Conservation (phyloP, 768 basidiomycete species). For the Filobasidium floriforme region DNA sequence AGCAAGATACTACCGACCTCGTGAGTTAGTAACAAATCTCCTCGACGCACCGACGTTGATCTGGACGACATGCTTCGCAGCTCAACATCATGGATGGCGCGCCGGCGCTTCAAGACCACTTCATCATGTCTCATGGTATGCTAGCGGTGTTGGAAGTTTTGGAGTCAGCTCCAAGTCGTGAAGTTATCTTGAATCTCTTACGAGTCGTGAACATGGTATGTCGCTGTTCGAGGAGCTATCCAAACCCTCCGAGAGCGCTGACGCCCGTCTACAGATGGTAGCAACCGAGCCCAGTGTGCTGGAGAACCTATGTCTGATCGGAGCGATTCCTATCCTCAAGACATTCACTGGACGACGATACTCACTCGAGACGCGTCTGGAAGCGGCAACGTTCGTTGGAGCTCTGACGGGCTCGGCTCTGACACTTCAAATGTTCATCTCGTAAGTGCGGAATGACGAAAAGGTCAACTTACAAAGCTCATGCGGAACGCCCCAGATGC, state of each 20-base stretch:
- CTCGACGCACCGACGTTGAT: background rate
- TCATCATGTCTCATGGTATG: conserved; percentile 90
- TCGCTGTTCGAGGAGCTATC: conserved; percentile 6
- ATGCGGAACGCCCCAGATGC: conserved; percentile 53
- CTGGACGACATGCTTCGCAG: conserved; percentile 46
- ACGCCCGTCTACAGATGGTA: conserved; percentile 46
- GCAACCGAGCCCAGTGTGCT: conserved; percentile 69
- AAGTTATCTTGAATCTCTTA: conserved; percentile 74
- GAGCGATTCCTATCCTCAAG: conserved; percentile 88
- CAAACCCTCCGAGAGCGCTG: background rate
- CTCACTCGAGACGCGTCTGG: conserved; percentile 82
- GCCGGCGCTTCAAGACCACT: conserved; percentile 76
- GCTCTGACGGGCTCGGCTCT: conserved; percentile 78
- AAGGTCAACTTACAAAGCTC: background rate
- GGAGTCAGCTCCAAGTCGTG: conserved; percentile 75
- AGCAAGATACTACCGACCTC: conserved; percentile 78
- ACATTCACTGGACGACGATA: conserved; percentile 92
- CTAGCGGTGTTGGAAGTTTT: conserved; percentile 87
- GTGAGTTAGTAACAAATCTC: conserved; percentile 51
- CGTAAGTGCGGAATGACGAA: conserved; percentile 54
- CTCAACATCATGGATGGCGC: conserved; percentile 65
- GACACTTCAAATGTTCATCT: conserved; percentile 97
- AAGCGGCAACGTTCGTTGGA: conserved; percentile 90
- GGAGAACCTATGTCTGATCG: conserved; percentile 80
- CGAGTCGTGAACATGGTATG: conserved; percentile 81